phyloP scores from a whole-genome alignment of 495 filamentous ascomycete genomes.

The Xanthoparmelia taractica region DNA sequence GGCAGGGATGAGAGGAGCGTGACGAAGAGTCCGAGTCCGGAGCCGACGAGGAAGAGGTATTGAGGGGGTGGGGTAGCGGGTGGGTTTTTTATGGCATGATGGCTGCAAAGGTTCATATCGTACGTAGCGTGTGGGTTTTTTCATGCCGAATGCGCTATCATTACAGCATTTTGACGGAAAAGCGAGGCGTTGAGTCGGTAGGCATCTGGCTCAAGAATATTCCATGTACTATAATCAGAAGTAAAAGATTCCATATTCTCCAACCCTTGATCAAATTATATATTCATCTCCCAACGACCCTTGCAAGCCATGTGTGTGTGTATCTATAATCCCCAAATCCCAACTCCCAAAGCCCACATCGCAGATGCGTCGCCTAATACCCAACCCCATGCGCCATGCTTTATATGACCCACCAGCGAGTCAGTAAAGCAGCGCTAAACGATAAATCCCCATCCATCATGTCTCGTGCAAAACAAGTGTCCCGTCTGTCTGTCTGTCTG shows the following conservation, averaged over 20 bases:
- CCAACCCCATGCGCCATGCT: slow-evolving; percentile 2
- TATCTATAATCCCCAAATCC: background rate
- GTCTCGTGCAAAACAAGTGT: background rate
- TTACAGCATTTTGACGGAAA: background rate
- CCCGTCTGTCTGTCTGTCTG: no score
- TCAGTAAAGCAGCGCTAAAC: background rate
- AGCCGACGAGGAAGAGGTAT: slow-evolving; percentile 62
- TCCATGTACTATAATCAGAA: slow-evolving; percentile 2
- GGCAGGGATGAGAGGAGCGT: slow-evolving; percentile 80
- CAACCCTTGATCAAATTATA: background rate
- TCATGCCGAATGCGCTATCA: background rate
- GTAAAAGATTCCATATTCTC: background rate
- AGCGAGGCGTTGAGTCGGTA: slow-evolving; percentile 7
- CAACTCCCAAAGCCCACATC: background rate
- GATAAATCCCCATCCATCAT: background rate
- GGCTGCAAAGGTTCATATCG: background rate
- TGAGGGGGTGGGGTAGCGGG: slow-evolving; percentile 29
- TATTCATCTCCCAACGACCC: background rate
- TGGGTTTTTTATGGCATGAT: background rate
- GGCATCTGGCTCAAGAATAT: background rate
- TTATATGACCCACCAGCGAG: background rate
- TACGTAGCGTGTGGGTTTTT: background rate
- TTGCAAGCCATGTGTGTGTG: background rate
- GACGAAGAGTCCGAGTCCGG: slow-evolving; percentile 64
- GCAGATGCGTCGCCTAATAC: background rate